Base-by-base conservation (phyloP, 305 asterid genomes). In the Solanum hybrid region DNA sequence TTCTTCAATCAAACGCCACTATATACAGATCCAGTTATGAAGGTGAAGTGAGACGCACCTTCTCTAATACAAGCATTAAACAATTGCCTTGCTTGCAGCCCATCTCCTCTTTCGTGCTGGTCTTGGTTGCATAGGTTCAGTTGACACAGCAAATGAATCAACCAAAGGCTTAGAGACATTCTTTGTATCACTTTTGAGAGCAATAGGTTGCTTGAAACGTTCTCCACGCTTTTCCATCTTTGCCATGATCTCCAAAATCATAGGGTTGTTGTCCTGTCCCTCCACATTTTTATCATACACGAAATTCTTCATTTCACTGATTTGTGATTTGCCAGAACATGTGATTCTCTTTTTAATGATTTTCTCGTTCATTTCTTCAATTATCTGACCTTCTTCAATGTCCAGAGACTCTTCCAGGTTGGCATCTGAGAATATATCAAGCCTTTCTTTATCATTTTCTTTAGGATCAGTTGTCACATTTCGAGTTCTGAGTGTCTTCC, bases 91-190 rank as follows among this genome's bases (percentile, higher is more conserved):
- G 89, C 91, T 90, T 86, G 93, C 92, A 86, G 37, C 84, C 98
- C 98, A 96, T 92, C 90, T 93, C 93, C 98, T 91, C 93, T 94
- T 95, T 79, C 98, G 93, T 37, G 92, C 91, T 24, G 98, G 97
- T 89, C 96, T 94, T 89, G 87, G 92, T 73, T 91, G 64, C 90
- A 92, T 90, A 89, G 91, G 74, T 35, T 87, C 91, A 80, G 75
- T 88, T 3, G 88, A 80, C 86, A 89, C 94, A 79, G 73, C 82
- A 87, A 69, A 90, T 36, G 69, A 80, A 74, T 91, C 93, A 80
- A 91, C 88, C 22, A 82, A 37, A 75, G 88, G 89, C 88, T 84
- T 84, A 57, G 89, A 86, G 80, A 39, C 46, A 89, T 90, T 92
- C 90, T 89, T 95, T 57, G 90, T 42, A 87, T 91, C 94, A 89